Evolutionary conservation across 2,329 filamentous ascomycete species (phyloP).

Genomic region (Paracoccidioides brasiliensis): DNA sequence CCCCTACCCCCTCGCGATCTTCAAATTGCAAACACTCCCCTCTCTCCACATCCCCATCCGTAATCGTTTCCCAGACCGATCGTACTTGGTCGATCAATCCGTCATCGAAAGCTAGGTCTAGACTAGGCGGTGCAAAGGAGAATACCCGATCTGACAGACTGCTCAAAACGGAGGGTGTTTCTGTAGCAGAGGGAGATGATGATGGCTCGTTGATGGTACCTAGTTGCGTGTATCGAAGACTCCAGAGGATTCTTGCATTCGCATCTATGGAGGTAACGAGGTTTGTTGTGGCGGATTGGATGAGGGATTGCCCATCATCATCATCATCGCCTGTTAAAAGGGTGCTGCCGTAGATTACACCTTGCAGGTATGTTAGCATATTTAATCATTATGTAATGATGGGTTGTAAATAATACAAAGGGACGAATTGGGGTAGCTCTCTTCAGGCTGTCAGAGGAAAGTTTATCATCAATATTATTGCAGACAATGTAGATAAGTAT

Average conservation of each 20-base stretch:
- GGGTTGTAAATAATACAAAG: constrained; percentile 10
- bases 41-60: constrained; percentile 38
- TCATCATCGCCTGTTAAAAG: constrained; percentile 19
- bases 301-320: constrained; percentile 27
- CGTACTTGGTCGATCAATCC: constrained; percentile 52
- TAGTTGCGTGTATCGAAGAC: constrained; percentile 39
- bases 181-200: not conserved
- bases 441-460: constrained; percentile 81
- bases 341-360: constrained; percentile 45
- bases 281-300: constrained; percentile 24
- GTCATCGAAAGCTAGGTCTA: constrained; percentile 66
- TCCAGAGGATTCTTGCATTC: constrained; percentile 37
- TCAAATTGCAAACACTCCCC: constrained; percentile 64
- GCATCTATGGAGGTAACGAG: constrained; percentile 30
- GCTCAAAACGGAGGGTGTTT: not conserved
- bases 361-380: constrained; percentile 24
- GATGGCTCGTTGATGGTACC: constrained; percentile 14
- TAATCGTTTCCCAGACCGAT: constrained; percentile 54
- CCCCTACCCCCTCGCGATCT: constrained; percentile 48
- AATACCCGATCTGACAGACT: constrained; percentile 35
- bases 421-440: constrained; percentile 20
- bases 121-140: constrained; percentile 44
- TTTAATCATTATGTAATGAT: not conserved
- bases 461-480: constrained; percentile 72
- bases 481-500: constrained; percentile 99